A percentile compares a stretch with the other conserved stretches of the same genome.
These are phyloP conservation scores for Middelhovenomyces tepae DNA, from an alignment of 805 yeast genomes.

Conservation along the genomic window DNA sequence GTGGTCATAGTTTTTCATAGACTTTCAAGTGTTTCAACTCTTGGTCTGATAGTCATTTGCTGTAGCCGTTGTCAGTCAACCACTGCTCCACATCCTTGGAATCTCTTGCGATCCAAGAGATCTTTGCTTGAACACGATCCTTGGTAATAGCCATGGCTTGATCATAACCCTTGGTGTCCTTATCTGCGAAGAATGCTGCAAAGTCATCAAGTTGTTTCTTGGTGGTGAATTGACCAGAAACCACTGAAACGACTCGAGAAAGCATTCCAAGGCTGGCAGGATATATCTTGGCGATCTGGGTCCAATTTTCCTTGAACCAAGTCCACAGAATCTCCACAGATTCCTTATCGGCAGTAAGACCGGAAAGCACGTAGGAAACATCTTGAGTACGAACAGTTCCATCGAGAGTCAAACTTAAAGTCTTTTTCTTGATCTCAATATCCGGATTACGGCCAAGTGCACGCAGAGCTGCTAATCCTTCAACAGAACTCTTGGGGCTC, in stretches of 20 bases:
- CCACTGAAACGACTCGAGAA: constrained; percentile 58
- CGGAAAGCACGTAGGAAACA: constrained; percentile 66
- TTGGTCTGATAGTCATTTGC: too few species aligned
- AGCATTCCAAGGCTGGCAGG: constrained; percentile 81
- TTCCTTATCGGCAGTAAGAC: constrained; percentile 50
- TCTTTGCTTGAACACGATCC: constrained; percentile 44
- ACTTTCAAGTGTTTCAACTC: too few species aligned
- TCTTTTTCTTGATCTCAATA: constrained; percentile 43
- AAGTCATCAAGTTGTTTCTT: constrained; percentile 45
- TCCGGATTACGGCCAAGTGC: constrained; percentile 57
- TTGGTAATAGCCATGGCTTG: constrained; percentile 47
- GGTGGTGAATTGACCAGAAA: constrained; percentile 55
- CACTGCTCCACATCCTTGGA: constrained; percentile 34
- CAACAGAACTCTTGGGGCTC: constrained; percentile 54
- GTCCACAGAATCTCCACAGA: constrained; percentile 66
- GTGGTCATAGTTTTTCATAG: too few species aligned
- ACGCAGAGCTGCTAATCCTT: constrained; percentile 60
- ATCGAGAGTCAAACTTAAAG: constrained; percentile 47
- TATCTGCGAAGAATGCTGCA: constrained; percentile 38
- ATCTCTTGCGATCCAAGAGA: constrained; percentile 45
- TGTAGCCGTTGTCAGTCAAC: constrained; percentile 46
- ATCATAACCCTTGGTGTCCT: constrained; percentile 44
- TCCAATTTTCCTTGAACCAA: constrained; percentile 74
- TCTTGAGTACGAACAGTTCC: constrained; percentile 60
- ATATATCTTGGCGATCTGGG: constrained; percentile 48